Evolutionary conservation across 805 yeast species (phyloP), one percentile per base, ranked within the genome.

Genomic region (Sugiyamaella marilandica): DNA sequence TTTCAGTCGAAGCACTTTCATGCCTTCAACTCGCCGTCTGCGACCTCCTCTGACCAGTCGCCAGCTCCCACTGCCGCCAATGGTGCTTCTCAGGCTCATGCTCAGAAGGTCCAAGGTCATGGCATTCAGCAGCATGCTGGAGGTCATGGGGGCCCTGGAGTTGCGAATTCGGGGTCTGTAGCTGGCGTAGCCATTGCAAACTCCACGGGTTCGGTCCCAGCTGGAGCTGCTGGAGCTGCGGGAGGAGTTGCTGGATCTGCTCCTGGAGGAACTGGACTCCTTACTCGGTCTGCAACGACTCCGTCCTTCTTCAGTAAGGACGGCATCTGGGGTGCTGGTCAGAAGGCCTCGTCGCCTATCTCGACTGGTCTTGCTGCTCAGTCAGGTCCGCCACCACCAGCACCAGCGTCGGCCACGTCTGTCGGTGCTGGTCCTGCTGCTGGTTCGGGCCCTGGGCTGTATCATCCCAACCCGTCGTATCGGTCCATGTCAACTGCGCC

Each of bases 401-500:
- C 32, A 5, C 7, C 43, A 8, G 2, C 43, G 16, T 18, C 41
- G 3, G n/a, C 29, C 24, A 10, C 54, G 34, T 13, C n/a, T n/a
- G 14, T 19, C 18, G 21, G 41, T 10, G 50, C 45, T 36, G 44
- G 45, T 39, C 19, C 43, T 39, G 21, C 45, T 33, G 16, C 55
- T 48, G 35, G 47, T 8, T 32, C 47, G 10, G 16, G 46, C 14
- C 18, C 55, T 36, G 56, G 57, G 51, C 44, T 55, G 45, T 53
- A 55, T 50, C 56, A 50, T 33, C 51, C 36, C 13, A 29, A 41
- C 31, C 47, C 50, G n/a, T 32, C 49, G 19, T 36, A 37, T 16
- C 41, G 52, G 59, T 33, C 55, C 45, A 41, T 45, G 50, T 32
- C 49, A 48, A 50, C 47, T 59, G 61, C 43, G 65, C 71, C 55